Conservation (phyloP, 176 grass and related monocot species). For the Saccharum spontaneum region DNA sequence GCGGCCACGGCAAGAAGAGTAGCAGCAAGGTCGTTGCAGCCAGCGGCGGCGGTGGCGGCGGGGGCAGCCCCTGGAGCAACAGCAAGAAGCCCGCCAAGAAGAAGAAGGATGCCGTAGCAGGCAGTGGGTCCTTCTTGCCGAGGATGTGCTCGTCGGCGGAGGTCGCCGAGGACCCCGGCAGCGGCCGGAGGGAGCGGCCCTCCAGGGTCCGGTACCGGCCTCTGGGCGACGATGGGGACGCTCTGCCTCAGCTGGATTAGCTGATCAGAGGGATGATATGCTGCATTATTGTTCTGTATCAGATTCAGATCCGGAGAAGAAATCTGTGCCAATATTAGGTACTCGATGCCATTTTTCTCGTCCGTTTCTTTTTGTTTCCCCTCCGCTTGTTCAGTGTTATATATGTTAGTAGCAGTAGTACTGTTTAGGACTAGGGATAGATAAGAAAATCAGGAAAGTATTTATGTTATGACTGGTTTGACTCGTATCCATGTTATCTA, state of each 20-base stretch:
- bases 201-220: slow-evolving; percentile 26
- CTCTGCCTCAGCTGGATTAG: not conserved
- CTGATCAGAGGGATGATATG: not conserved
- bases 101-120: not conserved
- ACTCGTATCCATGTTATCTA: no score
- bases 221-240: slow-evolving; percentile 9
- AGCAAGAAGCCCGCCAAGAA: not conserved
- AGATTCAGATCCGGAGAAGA: no score
- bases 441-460: no score
- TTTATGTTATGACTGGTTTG: no score
- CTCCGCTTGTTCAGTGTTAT: no score
- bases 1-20: slow-evolving; percentile 8
- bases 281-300: no score
- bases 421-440: no score
- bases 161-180: slow-evolving; percentile 10
- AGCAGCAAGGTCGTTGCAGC: slow-evolving; percentile 11
- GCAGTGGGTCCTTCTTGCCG: slow-evolving; percentile 32
- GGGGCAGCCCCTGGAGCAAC: not conserved
- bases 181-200: not conserved
- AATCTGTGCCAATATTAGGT: no score
- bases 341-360: no score
- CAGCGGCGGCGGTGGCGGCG: not conserved
- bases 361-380: no score
- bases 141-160: slow-evolving; percentile 48
- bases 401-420: no score